Percentiles rank a stretch among this genome's conserved stretches.
phyloP scores from a whole-genome alignment of 495 filamentous ascomycete species.

The Annulohypoxylon bovei region DNA sequence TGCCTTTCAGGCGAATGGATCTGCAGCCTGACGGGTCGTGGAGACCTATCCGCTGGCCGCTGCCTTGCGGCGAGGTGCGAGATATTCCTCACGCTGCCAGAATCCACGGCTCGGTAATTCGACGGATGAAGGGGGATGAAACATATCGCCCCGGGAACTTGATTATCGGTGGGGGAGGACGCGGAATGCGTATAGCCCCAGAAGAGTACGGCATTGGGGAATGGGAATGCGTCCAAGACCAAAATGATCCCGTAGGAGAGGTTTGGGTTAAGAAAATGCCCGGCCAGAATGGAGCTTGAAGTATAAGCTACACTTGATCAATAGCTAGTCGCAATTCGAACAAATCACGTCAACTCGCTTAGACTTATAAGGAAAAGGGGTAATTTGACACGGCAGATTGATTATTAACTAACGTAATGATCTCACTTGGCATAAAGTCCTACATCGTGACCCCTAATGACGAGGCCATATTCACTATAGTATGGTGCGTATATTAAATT shows the following conservation, averaged over 20 bases:
- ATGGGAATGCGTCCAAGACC: slow-evolving; percentile 71
- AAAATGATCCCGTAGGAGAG: slow-evolving; percentile 75
- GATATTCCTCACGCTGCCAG: slow-evolving; percentile 78
- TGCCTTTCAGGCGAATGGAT: slow-evolving; percentile 88
- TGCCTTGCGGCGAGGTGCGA: slow-evolving; percentile 81
- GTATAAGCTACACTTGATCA: too few relatives aligned
- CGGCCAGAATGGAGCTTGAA: background rate
- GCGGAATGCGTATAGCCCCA: slow-evolving; percentile 69
- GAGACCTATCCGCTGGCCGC: slow-evolving; percentile 83
- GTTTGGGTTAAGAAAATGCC: slow-evolving; percentile 57
- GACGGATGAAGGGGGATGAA: slow-evolving; percentile 71
- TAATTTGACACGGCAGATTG: too few relatives aligned
- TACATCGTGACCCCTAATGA: too few relatives aligned
- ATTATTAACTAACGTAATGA: too few relatives aligned
- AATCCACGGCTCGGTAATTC: slow-evolving; percentile 78
- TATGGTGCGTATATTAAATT: too few relatives aligned
- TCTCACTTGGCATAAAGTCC: too few relatives aligned
- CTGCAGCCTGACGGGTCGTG: slow-evolving; percentile 76
- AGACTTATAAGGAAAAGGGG: background rate
- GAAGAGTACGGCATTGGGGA: slow-evolving; percentile 72
- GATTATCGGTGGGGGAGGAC: slow-evolving; percentile 81
- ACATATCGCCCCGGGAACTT: slow-evolving; percentile 83
- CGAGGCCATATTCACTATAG: too few relatives aligned
- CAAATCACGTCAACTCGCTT: too few relatives aligned
- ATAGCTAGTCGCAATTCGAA: too few relatives aligned